Percentiles rank a stretch among this genome's conserved stretches.
phyloP scores from a whole-genome alignment of 345 rosid species.

The Arabidopsis arenosa region DNA sequence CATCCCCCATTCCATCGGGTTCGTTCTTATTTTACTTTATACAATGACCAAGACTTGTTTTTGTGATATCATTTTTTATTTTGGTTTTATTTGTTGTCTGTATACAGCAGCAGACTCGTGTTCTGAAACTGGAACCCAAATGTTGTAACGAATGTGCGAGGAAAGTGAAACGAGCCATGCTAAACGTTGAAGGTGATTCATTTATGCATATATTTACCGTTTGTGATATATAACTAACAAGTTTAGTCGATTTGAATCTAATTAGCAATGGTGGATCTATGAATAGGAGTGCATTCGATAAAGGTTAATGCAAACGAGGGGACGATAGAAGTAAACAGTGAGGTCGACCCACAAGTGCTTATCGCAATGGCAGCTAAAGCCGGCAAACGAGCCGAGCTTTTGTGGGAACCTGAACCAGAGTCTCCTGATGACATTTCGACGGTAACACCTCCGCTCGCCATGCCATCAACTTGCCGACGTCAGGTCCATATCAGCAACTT shows the following conservation, averaged over 20 bases:
- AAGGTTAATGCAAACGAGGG: slow-evolving; percentile 28
- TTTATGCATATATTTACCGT: neutral
- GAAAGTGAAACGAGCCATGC: slow-evolving; percentile 31
- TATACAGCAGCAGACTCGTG: slow-evolving; percentile 12
- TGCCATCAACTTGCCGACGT: neutral
- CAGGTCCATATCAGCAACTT: slow-evolving; percentile 17
- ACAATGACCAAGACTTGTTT: neutral
- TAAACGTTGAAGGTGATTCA: slow-evolving; percentile 20
- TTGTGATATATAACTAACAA: neutral
- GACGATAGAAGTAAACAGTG: slow-evolving; percentile 20
- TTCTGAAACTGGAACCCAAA: slow-evolving; percentile 20
- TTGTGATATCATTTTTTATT: neutral
- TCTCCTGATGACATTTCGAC: neutral
- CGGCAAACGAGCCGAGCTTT: slow-evolving; percentile 28
- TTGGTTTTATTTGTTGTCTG: neutral
- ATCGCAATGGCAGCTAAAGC: slow-evolving; percentile 21
- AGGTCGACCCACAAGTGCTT: slow-evolving; percentile 23
- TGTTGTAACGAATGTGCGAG: slow-evolving; percentile 5
- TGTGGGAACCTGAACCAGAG: slow-evolving; percentile 11
- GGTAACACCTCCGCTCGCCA: neutral
- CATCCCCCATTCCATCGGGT: neutral
- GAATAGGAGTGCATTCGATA: slow-evolving; percentile 27
- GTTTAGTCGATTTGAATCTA: neutral
- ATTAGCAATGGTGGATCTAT: neutral
- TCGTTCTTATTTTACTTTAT: neutral